Evolutionary conservation across 2,329 filamentous ascomycete genomes (phyloP), one percentile per base, ranked within the genome.

Genomic region (Fusarium ramigenum): DNA sequence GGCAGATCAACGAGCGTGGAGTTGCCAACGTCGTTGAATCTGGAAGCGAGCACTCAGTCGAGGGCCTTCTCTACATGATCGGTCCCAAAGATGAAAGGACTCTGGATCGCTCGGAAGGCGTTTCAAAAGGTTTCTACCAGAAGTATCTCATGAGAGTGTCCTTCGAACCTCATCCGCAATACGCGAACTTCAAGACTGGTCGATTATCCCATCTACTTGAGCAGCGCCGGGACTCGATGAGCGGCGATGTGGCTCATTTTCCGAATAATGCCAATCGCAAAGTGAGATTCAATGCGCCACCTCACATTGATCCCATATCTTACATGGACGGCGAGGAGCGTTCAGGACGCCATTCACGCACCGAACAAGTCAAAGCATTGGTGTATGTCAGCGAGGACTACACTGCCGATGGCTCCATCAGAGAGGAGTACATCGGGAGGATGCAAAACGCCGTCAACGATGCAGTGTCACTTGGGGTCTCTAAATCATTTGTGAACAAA

Each of bases 1-100:
- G 62, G 62, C 58, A 64, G 9, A 63, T 64, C 6, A 64, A 64
- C 8, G 44, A 64, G 19, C 58, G 62, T 12, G 62, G 62, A 2
- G 62, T 64, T 3, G 62, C 62, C 19, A 64, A 39, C n/a, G 39
- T 64, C 4, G n/a, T 64, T 7, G 12, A 28, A 3, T 63, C 58
- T 8, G 62, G 47, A 21, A 36, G 15, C 9, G 28, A 43, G 39
- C 32, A 64, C 44, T 39, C 58, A 2, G 62, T 64, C 7, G 58
- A 64, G 7, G 62, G 58, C 15, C 58, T 64, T 28, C 44, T 64
- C 15, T 64, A 64, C 28, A 40, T 40, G 15, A 28, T 64, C 11
- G 36, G 37, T 1, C 37, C 58, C 9, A 44, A 53, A 19, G 58
- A 64, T 11, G 58, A 64, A 39, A 52, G 25, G 15, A 30, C 37